Evolutionary conservation across 805 yeast genomes (phyloP).

Genomic region (Myxozyma neglecta): DNA sequence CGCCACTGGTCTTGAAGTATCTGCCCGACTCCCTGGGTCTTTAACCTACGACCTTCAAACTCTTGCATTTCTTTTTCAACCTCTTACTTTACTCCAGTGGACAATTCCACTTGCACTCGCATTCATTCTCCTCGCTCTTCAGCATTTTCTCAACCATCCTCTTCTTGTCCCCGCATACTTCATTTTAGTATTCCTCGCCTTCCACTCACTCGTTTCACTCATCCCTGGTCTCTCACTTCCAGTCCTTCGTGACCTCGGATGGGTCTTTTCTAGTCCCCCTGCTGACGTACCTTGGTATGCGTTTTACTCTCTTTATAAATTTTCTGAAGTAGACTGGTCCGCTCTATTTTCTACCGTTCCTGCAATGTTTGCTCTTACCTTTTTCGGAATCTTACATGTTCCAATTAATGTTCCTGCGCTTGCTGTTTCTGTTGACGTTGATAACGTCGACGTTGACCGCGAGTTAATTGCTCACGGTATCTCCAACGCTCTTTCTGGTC

Average conservation of each 20-base stretch:
- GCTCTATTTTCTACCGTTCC: slow-evolving; percentile 71
- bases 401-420: slow-evolving; percentile 98
- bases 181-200: slow-evolving; percentile 63
- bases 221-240: slow-evolving; percentile 65
- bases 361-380: slow-evolving; percentile 91
- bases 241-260: slow-evolving; percentile 68
- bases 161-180: slow-evolving; percentile 75
- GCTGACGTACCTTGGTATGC: slow-evolving; percentile 81
- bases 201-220: slow-evolving; percentile 65
- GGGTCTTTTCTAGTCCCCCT: slow-evolving; percentile 74
- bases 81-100: slow-evolving; percentile 65
- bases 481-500: slow-evolving; percentile 82
- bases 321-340: slow-evolving; percentile 71
- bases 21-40: slow-evolving; percentile 77
- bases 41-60: slow-evolving; percentile 63
- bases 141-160: slow-evolving; percentile 58
- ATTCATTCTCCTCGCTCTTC: slow-evolving; percentile 56
- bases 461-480: slow-evolving; percentile 94
- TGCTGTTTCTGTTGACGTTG: slow-evolving; percentile 84
- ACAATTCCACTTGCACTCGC: slow-evolving; percentile 67
- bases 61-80: slow-evolving; percentile 41
- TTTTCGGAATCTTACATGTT: slow-evolving; percentile 93
- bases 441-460: slow-evolving; percentile 79
- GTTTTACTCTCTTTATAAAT: slow-evolving; percentile 72
- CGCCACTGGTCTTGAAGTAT: slow-evolving; percentile 87